phyloP scores from a whole-genome alignment of 148 eudicot genomes.

The Vaccinium darrowii region DNA sequence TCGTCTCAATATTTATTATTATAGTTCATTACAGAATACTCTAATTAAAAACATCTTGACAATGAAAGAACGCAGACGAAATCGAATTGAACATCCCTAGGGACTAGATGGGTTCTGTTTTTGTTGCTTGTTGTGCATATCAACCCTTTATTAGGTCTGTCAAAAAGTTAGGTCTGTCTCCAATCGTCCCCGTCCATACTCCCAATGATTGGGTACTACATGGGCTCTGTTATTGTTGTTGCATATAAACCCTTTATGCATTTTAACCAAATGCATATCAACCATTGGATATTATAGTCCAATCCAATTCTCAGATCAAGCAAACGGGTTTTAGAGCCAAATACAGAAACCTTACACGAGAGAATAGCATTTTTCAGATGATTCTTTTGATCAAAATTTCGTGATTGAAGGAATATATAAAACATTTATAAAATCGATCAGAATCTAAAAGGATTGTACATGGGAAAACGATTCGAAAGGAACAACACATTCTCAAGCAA shows the following conservation, averaged over 20 bases:
- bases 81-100: no score
- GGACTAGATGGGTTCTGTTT: no score
- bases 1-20: no score
- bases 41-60: no score
- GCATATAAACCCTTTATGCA: background rate
- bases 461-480: background rate
- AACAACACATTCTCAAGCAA: background rate
- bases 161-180: no score
- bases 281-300: background rate
- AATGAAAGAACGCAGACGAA: no score
- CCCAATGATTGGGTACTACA: no score
- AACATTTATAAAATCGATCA: background rate
- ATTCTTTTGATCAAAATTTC: background rate
- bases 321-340: background rate
- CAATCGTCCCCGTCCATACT: no score
- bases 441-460: background rate
- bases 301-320: background rate
- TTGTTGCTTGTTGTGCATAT: no score
- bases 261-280: background rate
- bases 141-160: no score
- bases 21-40: no score
- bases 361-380: background rate
- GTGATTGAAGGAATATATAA: background rate
- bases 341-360: background rate
- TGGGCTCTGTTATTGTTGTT: no score